Conservation (phyloP, 352 stramenopile genomes). For the Pythium dissimile region DNA sequence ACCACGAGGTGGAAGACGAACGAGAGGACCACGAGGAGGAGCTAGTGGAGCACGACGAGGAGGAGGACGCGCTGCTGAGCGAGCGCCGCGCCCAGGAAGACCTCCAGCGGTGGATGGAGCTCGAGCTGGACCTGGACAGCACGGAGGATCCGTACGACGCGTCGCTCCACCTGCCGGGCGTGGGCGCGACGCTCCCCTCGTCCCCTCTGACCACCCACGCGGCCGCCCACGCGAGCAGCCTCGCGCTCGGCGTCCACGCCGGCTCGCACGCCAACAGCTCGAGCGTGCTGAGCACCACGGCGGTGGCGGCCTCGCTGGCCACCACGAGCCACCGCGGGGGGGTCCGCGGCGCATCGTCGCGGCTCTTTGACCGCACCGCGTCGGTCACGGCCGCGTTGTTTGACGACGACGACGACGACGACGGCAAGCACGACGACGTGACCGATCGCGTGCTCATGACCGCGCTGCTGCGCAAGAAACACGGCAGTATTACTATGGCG, state of each 20-base stretch:
- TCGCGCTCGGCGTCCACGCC: background rate
- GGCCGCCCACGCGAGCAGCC: background rate
- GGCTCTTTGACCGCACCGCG: conserved; percentile 5
- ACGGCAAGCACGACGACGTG: conserved; percentile 9
- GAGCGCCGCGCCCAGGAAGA: conserved; percentile 18
- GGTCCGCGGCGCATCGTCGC: conserved; percentile 7
- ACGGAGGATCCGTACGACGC: conserved; percentile 23
- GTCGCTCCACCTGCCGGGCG: conserved; percentile 16
- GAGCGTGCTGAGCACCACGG: conserved; percentile 17
- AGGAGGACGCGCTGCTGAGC: background rate
- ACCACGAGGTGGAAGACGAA: too few species aligned
- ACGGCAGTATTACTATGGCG: too few species aligned
- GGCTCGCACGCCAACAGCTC: conserved; percentile 26
- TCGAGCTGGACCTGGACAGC: conserved; percentile 23
- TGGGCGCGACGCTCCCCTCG: background rate
- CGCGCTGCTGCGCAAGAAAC: conserved; percentile 16
- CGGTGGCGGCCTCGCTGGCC: background rate
- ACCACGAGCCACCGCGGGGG: conserved; percentile 13
- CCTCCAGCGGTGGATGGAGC: conserved; percentile 27
- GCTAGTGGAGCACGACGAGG: too few species aligned
- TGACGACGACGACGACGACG: conserved; percentile 36
- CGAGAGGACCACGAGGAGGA: too few species aligned
- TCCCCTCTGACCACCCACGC: background rate
- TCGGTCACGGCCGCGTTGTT: conserved; percentile 18
- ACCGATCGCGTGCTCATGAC: conserved; percentile 17